Evolutionary conservation across 345 rosid genomes (phyloP), one percentile per base, ranked within the genome.

Genomic region (Mallotus nudiflorus): DNA sequence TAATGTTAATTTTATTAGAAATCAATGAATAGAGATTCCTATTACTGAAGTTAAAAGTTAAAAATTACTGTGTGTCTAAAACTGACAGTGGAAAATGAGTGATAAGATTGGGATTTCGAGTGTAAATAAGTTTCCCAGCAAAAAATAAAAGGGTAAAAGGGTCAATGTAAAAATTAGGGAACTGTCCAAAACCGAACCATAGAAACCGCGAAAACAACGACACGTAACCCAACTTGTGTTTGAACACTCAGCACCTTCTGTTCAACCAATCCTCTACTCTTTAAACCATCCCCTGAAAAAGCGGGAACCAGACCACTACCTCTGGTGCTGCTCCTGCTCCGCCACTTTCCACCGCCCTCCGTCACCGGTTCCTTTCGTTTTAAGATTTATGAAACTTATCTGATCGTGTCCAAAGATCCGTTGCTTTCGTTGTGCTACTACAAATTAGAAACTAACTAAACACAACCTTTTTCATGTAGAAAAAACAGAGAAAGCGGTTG

Each of bases 401-500:
- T 9, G n/a, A 31, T 25, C 65, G 73, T 69, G 73, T 58, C 42
- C 6, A 1, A 4, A 40, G 77, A 73, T 67, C 77, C 77, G 54
- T 56, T 62, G n/a, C 46, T 50, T 51, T 50, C 68, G 61, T n/a
- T n/a, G n/a, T n/a, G 59, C 46, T 42, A 31, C 56, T 45, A 2
- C 15, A 15, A 48, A 60, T 33, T 40, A 14, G 18, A 35, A 39
- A 44, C 42, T 0, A 51, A 57, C 22, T 4, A 27, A 49, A 66
- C 55, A 33, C 35, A 55, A 20, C 9, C n/a, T 20, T 33, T 18
- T 19, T 27, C 13, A 25, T 18, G 0, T 13, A 3, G 25, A 13
- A 39, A 37, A 52, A 19, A 16, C 2, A 3, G 35, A 52, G 19
- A 53, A 57, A 56, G 54, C 69, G 64, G 75, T 54, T 72, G 25